A percentile compares a stretch with the other conserved stretches of the same genome.
These are phyloP conservation scores for Daedalea quercina DNA, from an alignment of 768 basidiomycete genomes.

Conservation along the genomic window DNA sequence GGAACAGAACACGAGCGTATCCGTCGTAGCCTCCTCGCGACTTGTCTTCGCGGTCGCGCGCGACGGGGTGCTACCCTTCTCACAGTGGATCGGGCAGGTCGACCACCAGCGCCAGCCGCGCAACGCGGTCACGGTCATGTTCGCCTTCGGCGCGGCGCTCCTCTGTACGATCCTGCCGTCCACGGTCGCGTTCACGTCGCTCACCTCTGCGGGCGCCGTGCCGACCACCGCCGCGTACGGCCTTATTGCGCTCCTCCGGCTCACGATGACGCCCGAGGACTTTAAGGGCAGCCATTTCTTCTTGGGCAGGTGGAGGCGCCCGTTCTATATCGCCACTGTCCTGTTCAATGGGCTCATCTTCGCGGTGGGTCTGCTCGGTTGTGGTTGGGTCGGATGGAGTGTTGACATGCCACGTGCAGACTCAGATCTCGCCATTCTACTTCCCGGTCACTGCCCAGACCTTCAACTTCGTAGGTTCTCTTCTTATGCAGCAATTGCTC, in stretches of 20 bases:
- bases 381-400: not conserved
- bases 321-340: slow-evolving; percentile 62
- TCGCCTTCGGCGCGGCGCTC: slow-evolving; percentile 62
- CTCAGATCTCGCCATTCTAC: slow-evolving; percentile 80
- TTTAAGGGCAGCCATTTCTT: slow-evolving; percentile 72
- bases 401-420: slow-evolving; percentile 31
- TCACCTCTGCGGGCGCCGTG: slow-evolving; percentile 79
- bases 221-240: slow-evolving; percentile 89
- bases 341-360: slow-evolving; percentile 74
- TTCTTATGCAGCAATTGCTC: not conserved
- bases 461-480: slow-evolving; percentile 78
- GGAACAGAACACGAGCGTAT: slow-evolving; percentile 73
- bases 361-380: slow-evolving; percentile 38
- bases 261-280: slow-evolving; percentile 70
- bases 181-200: slow-evolving; percentile 86
- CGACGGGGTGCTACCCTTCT: slow-evolving; percentile 84
- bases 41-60: slow-evolving; percentile 92
- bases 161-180: slow-evolving; percentile 89
- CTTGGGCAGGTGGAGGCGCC: slow-evolving; percentile 57
- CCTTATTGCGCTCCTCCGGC: slow-evolving; percentile 67
- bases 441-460: slow-evolving; percentile 73
- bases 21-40: slow-evolving; percentile 83
- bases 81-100: slow-evolving; percentile 76
- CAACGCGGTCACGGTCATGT: slow-evolving; percentile 86
- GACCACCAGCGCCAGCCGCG: slow-evolving; percentile 66